Percentiles rank a stretch among this genome's conserved stretches.
These are phyloP conservation scores for Fusarium liriodendri DNA, from an alignment of 2,329 filamentous ascomycete species.

Conservation along the genomic window DNA sequence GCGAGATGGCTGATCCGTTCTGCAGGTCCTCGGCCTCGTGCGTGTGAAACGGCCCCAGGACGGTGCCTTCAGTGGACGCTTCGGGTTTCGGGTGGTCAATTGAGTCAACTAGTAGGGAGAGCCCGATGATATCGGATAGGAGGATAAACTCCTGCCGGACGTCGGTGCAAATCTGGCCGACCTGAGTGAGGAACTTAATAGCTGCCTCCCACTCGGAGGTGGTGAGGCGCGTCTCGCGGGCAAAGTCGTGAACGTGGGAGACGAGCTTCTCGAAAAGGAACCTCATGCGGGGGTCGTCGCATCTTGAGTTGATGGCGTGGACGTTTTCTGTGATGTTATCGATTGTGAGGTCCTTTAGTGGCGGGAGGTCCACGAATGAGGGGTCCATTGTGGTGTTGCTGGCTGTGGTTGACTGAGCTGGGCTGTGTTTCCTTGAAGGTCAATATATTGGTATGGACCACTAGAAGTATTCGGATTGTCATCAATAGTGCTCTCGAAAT, in stretches of 20 bases:
- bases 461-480: too few species aligned
- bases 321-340: constrained; percentile 82
- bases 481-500: too few species aligned
- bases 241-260: constrained; percentile 80
- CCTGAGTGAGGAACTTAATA: constrained; percentile 74
- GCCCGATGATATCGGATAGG: constrained; percentile 78
- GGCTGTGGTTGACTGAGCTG: too few species aligned
- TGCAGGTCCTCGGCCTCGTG: constrained; percentile 70
- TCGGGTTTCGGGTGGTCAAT: constrained; percentile 82
- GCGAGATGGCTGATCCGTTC: constrained; percentile 69
- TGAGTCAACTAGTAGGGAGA: constrained; percentile 80
- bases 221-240: constrained; percentile 77
- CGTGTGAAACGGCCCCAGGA: constrained; percentile 82
- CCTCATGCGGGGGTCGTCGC: constrained; percentile 69
- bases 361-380: not conserved
- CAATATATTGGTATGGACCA: too few species aligned
- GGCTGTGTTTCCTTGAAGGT: too few species aligned
- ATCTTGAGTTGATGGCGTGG: constrained; percentile 75
- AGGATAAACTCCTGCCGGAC: constrained; percentile 78
- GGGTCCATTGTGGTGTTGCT: not conserved
- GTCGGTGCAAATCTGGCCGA: constrained; percentile 76
- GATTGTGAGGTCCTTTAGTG: constrained; percentile 67
- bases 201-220: constrained; percentile 79
- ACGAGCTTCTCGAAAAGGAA: constrained; percentile 78
- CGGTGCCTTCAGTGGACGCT: constrained; percentile 76